Evolutionary conservation across 805 yeast species (phyloP).

Genomic region (Candida rishiriensis): DNA sequence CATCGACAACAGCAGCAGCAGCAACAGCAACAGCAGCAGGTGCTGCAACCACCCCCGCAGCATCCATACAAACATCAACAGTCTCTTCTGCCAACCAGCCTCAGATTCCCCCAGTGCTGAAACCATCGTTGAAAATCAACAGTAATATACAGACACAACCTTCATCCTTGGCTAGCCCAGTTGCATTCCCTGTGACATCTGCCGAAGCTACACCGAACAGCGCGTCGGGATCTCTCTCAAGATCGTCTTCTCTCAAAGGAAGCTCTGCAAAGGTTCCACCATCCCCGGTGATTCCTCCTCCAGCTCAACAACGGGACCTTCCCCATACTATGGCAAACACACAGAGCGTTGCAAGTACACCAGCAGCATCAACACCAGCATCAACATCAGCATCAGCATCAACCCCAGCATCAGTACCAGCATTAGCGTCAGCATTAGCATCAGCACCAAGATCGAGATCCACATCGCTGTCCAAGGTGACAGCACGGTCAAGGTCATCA

Average conservation of each 20-base stretch:
- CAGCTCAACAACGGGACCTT: no score
- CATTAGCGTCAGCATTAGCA: constrained; percentile 5
- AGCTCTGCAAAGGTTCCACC: neutral
- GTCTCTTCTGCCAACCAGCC: constrained; percentile 1
- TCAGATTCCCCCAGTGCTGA: neutral
- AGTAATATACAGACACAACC: neutral
- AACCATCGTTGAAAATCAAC: constrained; percentile 3
- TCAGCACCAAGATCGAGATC: constrained; percentile 12
- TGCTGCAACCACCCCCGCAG: neutral
- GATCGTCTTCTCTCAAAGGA: no score
- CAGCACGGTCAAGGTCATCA: constrained; percentile 8
- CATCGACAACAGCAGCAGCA: neutral
- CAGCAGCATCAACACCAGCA: constrained; percentile 4
- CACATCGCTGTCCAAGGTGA: constrained; percentile 12
- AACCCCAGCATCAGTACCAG: constrained; percentile 4
- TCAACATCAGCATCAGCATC: constrained; percentile 15
- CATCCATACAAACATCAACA: neutral
- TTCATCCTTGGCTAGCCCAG: neutral
- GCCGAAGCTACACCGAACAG: no score
- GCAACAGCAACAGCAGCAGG: neutral
- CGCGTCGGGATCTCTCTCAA: no score
- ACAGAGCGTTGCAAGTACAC: no score
- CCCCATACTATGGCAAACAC: no score
- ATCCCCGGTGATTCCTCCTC: neutral
- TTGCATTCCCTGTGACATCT: no score